phyloP scores from a whole-genome alignment of 2,329 filamentous ascomycete genomes.

The Ceratocystis harringtonii region DNA sequence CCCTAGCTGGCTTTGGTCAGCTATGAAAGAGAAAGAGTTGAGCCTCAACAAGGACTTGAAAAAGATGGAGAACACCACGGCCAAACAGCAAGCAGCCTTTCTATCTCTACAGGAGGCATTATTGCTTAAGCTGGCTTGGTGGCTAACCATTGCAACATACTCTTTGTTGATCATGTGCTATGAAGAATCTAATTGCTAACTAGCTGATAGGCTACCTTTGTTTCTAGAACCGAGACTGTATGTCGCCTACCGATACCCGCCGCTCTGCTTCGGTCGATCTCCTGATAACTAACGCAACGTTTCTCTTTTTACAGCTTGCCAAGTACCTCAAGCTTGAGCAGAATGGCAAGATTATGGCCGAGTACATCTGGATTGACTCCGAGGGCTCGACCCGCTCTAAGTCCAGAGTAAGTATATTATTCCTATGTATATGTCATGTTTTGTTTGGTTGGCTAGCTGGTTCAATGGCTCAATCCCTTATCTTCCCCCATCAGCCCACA shows the following conservation, averaged over 20 bases:
- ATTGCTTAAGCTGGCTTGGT: background rate
- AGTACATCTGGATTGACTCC: slow-evolving; percentile 94
- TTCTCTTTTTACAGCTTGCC: slow-evolving; percentile 46
- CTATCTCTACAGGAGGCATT: background rate
- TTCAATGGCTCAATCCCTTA: slow-evolving; percentile 16
- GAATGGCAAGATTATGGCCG: slow-evolving; percentile 75
- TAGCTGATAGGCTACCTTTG: slow-evolving; percentile 11
- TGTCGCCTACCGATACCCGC: background rate
- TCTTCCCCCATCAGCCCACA: slow-evolving; percentile 17
- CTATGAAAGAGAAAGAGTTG: background rate
- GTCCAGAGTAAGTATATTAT: slow-evolving; percentile 61
- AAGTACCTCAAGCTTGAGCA: slow-evolving; percentile 90
- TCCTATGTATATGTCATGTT: background rate
- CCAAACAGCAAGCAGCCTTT: background rate
- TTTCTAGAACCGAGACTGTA: slow-evolving; percentile 16
- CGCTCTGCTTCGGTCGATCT: background rate
- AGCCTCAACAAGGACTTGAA: slow-evolving; percentile 4
- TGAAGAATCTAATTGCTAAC: slow-evolving; percentile 10
- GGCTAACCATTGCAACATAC: background rate
- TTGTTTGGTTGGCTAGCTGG: no score
- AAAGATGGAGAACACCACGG: background rate
- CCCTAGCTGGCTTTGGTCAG: background rate
- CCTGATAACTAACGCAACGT: slow-evolving; percentile 2
- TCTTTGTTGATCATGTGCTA: background rate
- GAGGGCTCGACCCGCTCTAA: slow-evolving; percentile 78